A percentile compares a stretch with the other conserved stretches of the same genome.
Conservation (phyloP, 108 stramenopile genomes). For the Parmales sp. region DNA sequence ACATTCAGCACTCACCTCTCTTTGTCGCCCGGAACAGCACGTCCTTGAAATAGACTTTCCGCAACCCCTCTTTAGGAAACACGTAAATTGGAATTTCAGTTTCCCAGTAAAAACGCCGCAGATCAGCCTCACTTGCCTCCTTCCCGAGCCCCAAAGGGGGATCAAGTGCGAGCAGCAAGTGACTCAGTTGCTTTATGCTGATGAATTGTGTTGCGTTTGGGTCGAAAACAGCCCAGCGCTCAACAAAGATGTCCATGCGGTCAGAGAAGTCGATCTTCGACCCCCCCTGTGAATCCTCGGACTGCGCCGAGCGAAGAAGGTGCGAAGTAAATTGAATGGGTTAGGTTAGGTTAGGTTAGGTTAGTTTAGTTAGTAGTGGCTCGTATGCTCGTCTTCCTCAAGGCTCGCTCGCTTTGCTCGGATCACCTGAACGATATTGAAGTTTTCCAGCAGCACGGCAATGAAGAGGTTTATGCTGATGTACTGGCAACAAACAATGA, state of each 20-base stretch:
- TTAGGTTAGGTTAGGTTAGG: no score
- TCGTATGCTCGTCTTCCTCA: neutral
- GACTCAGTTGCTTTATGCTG: neutral
- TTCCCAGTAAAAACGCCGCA: neutral
- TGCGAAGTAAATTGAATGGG: no score
- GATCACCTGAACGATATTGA: neutral
- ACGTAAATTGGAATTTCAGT: slow-evolving; percentile 1
- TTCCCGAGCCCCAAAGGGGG: neutral
- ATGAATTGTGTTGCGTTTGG: slow-evolving; percentile 5
- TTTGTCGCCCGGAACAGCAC: neutral
- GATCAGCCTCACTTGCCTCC: neutral
- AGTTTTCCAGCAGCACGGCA: slow-evolving; percentile 4
- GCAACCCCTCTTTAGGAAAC: neutral
- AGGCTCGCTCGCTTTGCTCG: neutral
- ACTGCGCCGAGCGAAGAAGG: no score
- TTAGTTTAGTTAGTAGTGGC: no score
- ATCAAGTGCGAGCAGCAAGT: neutral
- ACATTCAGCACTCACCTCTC: neutral
- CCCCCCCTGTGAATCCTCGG: no score
- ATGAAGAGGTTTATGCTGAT: slow-evolving; percentile 1
- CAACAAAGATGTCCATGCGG: neutral
- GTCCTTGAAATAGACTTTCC: slow-evolving; percentile 2
- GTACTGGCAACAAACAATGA: slow-evolving; percentile 3
- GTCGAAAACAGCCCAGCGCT: neutral
- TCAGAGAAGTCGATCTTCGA: neutral